Conservation (phyloP, 257 asterid genomes). For the Solanum ahanhuiri region DNA sequence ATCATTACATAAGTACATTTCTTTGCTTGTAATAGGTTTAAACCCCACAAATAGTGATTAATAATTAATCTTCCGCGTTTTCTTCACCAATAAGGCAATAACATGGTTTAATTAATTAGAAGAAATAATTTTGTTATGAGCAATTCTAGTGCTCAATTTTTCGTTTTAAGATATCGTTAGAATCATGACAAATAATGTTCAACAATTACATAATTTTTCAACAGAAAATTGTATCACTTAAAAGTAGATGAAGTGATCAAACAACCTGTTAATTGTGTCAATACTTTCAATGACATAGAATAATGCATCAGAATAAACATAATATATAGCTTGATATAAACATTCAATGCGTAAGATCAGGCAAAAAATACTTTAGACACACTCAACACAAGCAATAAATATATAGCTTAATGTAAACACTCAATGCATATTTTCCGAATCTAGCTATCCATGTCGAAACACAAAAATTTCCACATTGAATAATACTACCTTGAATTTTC, state of each 20-base stretch:
- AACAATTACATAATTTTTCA: background rate
- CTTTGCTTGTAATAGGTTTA: background rate
- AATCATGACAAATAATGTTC: background rate
- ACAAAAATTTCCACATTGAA: background rate
- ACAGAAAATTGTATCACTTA: fast-evolving
- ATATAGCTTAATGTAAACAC: background rate
- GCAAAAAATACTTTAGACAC: background rate
- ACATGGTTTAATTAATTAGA: background rate
- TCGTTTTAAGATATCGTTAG: background rate
- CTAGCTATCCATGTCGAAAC: background rate
- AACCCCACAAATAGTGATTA: conserved; percentile 2
- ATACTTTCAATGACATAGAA: background rate
- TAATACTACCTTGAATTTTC: background rate
- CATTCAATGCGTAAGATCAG: background rate
- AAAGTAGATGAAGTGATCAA: background rate
- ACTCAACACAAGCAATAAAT: background rate
- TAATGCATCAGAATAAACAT: background rate
- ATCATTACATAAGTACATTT: no score
- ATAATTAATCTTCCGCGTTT: background rate
- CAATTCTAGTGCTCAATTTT: background rate
- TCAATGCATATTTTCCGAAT: background rate
- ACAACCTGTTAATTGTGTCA: background rate
- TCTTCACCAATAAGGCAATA: background rate
- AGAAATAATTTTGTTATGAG: background rate
- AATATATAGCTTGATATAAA: background rate